Percentiles rank a stretch among this genome's conserved stretches.
Conservation (phyloP, 2,329 filamentous ascomycete genomes). For the Laburnicola sp. region DNA sequence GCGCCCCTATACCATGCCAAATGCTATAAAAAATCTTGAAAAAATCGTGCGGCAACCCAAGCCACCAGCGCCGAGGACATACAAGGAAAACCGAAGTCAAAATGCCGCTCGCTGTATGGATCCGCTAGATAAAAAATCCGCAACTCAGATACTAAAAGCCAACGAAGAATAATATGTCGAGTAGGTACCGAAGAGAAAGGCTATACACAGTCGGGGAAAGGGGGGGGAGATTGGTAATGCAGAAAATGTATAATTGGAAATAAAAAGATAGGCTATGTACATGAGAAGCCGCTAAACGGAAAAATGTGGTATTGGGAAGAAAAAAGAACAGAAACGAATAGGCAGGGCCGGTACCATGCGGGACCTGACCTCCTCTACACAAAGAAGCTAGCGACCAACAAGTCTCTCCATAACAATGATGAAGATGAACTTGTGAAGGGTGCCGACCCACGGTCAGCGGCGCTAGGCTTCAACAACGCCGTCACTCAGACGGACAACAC, state of each 20-base stretch:
- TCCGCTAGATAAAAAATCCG: too few relatives aligned
- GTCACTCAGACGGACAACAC: slow-evolving; percentile 48
- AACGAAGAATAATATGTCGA: too few relatives aligned
- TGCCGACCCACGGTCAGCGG: slow-evolving; percentile 41
- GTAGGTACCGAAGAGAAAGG: background rate
- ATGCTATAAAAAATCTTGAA: too few relatives aligned
- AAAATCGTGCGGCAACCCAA: too few relatives aligned
- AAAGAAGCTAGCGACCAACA: slow-evolving; percentile 47
- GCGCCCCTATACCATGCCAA: too few relatives aligned
- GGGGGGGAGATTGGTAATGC: too few relatives aligned
- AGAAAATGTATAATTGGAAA: slow-evolving; percentile 6
- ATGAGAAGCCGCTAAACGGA: slow-evolving; percentile 4
- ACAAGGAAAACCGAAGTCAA: too few relatives aligned
- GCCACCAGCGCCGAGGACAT: too few relatives aligned
- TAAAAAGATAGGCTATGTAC: slow-evolving; percentile 15
- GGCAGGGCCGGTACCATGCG: slow-evolving; percentile 6
- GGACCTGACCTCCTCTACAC: background rate
- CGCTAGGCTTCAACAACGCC: slow-evolving; percentile 40
- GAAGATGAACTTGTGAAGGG: slow-evolving; percentile 29
- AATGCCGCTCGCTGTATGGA: too few relatives aligned
- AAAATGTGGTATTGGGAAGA: slow-evolving; percentile 3
- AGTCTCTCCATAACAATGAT: slow-evolving; percentile 14
- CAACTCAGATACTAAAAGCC: too few relatives aligned
- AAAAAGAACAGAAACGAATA: slow-evolving; percentile 1
- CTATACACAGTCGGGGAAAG: background rate